Conservation (phyloP, 306 rosid species). For the Quercus parvula region DNA sequence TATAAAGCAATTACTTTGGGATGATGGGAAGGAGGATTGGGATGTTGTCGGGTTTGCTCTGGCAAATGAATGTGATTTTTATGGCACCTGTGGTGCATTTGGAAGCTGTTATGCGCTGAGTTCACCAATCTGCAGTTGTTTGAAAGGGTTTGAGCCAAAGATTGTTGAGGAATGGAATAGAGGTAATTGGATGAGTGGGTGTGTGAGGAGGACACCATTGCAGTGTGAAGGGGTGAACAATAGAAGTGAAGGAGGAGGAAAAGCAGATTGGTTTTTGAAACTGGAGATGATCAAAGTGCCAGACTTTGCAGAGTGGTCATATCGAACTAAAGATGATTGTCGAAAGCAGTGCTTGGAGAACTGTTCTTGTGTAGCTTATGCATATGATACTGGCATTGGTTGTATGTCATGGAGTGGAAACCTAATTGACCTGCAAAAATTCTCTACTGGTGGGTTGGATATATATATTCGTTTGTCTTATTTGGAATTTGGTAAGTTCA, state of each 20-base stretch:
- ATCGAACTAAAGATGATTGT: neutral
- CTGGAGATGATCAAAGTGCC: slow-evolving; percentile 42
- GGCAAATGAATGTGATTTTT: slow-evolving; percentile 8
- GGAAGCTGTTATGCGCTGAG: neutral
- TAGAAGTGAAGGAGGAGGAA: too few species aligned
- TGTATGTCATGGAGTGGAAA: slow-evolving; percentile 29
- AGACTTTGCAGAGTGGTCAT: slow-evolving; percentile 2
- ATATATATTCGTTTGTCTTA: slow-evolving; percentile 25
- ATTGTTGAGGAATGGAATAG: slow-evolving; percentile 2
- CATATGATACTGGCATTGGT: slow-evolving; percentile 10
- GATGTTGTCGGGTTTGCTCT: too few species aligned
- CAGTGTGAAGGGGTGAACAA: slow-evolving; percentile 22
- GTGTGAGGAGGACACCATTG: slow-evolving; percentile 7
- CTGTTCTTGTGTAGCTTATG: slow-evolving; percentile 29
- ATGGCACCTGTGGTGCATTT: slow-evolving; percentile 20
- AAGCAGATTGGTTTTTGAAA: slow-evolving; percentile 31
- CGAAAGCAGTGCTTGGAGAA: slow-evolving; percentile 25
- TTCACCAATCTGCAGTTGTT: too few species aligned
- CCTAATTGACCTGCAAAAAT: slow-evolving; percentile 25
- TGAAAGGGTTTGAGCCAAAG: slow-evolving; percentile 27
- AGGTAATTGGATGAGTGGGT: neutral
- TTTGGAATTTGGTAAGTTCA: slow-evolving; percentile 21
- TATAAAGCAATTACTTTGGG: fast-evolving
- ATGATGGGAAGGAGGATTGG: too few species aligned
- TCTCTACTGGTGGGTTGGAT: neutral